Base-by-base conservation (phyloP, 2,329 filamentous ascomycete species). In the Plenodomus tracheiphilus region DNA sequence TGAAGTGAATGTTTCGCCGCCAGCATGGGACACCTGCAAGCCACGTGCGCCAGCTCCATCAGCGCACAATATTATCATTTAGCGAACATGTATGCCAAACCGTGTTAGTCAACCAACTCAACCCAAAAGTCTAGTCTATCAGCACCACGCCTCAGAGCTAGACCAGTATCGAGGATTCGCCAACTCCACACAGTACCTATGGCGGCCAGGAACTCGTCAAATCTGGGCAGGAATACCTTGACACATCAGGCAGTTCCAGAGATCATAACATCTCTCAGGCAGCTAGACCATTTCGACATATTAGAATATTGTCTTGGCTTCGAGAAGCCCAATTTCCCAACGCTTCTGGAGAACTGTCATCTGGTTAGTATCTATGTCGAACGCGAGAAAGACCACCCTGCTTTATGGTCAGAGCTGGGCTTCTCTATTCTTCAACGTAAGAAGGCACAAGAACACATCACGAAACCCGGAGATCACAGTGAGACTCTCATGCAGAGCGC, bases 271-370 rank as follows among this genome's bases (percentile, higher is more conserved):
- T 32, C 37, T 28, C 46, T 43, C 28, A 9, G 18, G n/a, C 6
- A 10, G 3, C 11, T 39, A 9, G 25, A 1, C 1, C 35, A 50
- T n/a, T 39, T 30, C 15, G 43, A 43, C 3, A 37, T 43, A 19
- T 15, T 46, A 9, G 28, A 50, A 21, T 46, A 37, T n/a, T 46
- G 39, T 15, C n/a, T 46, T n/a, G 43, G 43, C 11, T 43, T 42
- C 21, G 28, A 46, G 22, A 50, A 19, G 11, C 28, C 17, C 6
- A 18, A 35, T 17, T 28, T 28, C 18, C 43, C 39, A 15, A 9
- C 10, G 7, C 15, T 46, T 2, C 39, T 41, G 15, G 35, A 43
- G 15, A 25, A 40, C 13, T 28, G 38, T 11, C 5, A 39, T 1
- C 28, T 50, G 9, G 35, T 50, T 9, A 17, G 43, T 4, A 7